A percentile compares a stretch with the other conserved stretches of the same genome.
Conservation (phyloP, 2,329 filamentous ascomycete genomes). For the Xylariaceae sp. region DNA sequence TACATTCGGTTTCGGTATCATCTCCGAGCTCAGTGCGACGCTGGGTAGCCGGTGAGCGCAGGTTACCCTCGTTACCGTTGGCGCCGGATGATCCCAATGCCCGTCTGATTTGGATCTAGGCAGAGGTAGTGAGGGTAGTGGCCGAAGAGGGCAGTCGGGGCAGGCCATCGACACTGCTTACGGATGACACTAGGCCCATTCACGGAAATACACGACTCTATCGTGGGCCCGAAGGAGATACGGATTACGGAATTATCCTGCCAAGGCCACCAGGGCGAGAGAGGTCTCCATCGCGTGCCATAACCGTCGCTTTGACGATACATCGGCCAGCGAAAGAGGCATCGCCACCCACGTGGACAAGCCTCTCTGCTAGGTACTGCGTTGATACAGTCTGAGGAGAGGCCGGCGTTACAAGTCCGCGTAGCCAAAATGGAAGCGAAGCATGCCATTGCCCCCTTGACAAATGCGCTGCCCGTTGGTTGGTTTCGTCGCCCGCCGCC, state of each 20-base stretch:
- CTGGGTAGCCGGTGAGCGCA: conserved; percentile 7
- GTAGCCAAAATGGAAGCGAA: background rate
- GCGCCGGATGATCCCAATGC: conserved; percentile 18
- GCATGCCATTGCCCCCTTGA: background rate
- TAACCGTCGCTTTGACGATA: background rate
- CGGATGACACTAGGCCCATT: too few relatives aligned
- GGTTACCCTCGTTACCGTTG: conserved; percentile 1
- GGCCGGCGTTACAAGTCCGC: background rate
- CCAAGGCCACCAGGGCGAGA: background rate
- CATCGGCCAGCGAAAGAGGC: background rate
- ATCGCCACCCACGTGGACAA: background rate
- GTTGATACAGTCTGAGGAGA: background rate
- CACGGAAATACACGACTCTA: too few relatives aligned
- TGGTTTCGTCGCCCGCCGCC: background rate
- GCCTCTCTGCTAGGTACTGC: background rate
- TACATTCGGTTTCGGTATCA: conserved; percentile 10
- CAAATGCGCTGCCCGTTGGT: background rate
- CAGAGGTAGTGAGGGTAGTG: too few relatives aligned
- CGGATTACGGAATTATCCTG: background rate
- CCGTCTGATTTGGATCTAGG: conserved; percentile 16
- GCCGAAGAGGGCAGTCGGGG: too few relatives aligned
- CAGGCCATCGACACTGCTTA: too few relatives aligned
- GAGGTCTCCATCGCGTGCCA: background rate
- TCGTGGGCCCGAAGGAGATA: background rate
- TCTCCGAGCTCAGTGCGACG: conserved; percentile 7